phyloP scores from a whole-genome alignment of 2,329 filamentous ascomycete species.

The Pestalotiopsis sp. region DNA sequence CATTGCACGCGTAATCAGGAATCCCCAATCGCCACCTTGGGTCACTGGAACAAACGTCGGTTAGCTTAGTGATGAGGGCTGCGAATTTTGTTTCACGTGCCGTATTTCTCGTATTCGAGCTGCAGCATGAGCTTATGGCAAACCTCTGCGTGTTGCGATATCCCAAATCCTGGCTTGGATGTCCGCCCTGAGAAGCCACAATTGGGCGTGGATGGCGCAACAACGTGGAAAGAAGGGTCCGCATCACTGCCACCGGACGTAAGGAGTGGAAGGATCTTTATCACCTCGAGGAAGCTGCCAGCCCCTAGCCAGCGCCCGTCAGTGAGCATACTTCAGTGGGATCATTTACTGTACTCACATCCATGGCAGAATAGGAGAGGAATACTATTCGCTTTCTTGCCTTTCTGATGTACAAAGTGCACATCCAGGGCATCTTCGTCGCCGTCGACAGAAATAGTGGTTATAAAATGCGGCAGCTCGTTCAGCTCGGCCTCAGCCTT shows the following conservation, averaged over 20 bases:
- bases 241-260: conserved; percentile 33
- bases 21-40: conserved; percentile 68
- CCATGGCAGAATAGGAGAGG: conserved; percentile 35
- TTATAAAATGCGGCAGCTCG: conserved; percentile 36
- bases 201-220: conserved; percentile 60
- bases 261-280: conserved; percentile 60
- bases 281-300: conserved; percentile 69
- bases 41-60: not conserved
- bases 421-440: conserved; percentile 38
- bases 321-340: too few relatives aligned
- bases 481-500: conserved; percentile 37
- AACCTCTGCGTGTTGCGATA: conserved; percentile 64
- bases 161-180: conserved; percentile 56
- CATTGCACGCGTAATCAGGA: conserved; percentile 64
- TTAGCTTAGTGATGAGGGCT: too few relatives aligned
- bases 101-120: conserved; percentile 67
- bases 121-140: conserved; percentile 70
- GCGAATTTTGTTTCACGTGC: conserved; percentile 26
- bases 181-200: conserved; percentile 48
- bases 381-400: conserved; percentile 29
- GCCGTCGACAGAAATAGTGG: conserved; percentile 36
- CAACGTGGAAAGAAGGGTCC: conserved; percentile 53
- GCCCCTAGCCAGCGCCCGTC: conserved; percentile 41
- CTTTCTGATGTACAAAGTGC: conserved; percentile 40
- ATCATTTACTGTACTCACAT: too few relatives aligned